These are phyloP conservation scores for Diaporthe aspalathi DNA, from an alignment of 2,329 filamentous ascomycete species.

Conservation along the genomic window DNA sequence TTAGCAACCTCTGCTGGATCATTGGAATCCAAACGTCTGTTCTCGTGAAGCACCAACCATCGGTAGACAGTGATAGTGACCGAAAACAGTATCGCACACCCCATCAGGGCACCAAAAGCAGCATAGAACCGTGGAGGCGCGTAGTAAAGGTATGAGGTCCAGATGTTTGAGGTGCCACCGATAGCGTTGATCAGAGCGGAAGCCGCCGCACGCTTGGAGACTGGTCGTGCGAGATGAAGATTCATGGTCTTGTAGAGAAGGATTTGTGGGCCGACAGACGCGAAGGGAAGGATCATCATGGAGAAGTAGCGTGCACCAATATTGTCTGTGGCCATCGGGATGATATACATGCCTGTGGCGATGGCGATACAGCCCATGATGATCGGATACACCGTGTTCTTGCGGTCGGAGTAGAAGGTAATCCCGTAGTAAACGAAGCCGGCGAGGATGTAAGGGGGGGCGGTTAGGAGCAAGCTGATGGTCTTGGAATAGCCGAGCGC, in stretches of 20 bases:
- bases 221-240: conserved; percentile 53
- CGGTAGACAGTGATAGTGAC: conserved; percentile 51
- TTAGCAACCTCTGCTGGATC: conserved; percentile 51
- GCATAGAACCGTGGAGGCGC: conserved; percentile 53
- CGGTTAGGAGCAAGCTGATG: conserved; percentile 57
- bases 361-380: conserved; percentile 51
- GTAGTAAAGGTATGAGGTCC: conserved; percentile 52
- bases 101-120: conserved; percentile 54
- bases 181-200: conserved; percentile 55
- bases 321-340: conserved; percentile 51
- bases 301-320: conserved; percentile 54
- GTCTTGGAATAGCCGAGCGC: conserved; percentile 51
- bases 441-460: conserved; percentile 58
- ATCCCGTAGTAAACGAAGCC: conserved; percentile 50
- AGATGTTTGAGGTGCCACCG: conserved; percentile 50
- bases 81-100: conserved; percentile 48
- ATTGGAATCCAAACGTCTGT: conserved; percentile 52
- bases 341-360: conserved; percentile 51
- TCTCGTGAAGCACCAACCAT: conserved; percentile 53
- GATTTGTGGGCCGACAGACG: conserved; percentile 54
- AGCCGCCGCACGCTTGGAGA: conserved; percentile 55
- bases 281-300: conserved; percentile 55
- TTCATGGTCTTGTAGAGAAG: conserved; percentile 56
- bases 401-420: conserved; percentile 51
- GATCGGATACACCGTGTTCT: conserved; percentile 50